Evolutionary conservation across 2,329 filamentous ascomycete genomes (phyloP), one percentile per base, ranked within the genome.

Genomic region (Clonostachys byssicola): DNA sequence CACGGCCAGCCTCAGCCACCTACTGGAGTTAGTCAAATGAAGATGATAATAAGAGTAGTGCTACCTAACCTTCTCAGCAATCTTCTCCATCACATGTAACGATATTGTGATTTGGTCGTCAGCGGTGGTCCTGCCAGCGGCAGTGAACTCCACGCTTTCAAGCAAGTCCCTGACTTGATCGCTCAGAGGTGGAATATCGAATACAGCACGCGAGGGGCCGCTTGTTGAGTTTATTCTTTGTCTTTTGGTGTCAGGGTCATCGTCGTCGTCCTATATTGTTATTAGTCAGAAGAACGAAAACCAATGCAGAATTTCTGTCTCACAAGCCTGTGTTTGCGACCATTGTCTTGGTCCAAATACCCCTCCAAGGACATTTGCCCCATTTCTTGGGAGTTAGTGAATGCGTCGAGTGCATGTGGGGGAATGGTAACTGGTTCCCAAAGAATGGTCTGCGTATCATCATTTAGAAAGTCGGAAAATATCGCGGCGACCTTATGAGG

Each of bases 311-410:
- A 30, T 8, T 20, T 34, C 12, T 16, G 7, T 57, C 73, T 68
- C 62, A 78, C 75, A 48, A 70, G 60, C 51, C 72, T 73, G 34
- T 76, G 74, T 54, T 82, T 81, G 14, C 70, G 67, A 16, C 57
- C 63, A 30, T 52, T 59, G 16, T 56, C 58, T 38, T 45, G 43
- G n/a, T 61, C 53, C 6, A 46, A 34, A 6, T 48, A 48, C 6
- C 43, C 49, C 30, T 50, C 45, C 18, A 46, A 39, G 9, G 54
- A 52, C 23, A 55, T 52, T 43, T 71, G 69, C 6, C 23, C 23
- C 9, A 2, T 63, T 61, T 12, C 52, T 48, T 71, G 70, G 0
- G 71, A 70, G 47, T 58, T 62, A 36, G 63, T 55, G 56, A 65
- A 81, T 34, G 70, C 60, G 40, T 80, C 73, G 13, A 47, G 45